Conservation (phyloP, 148 eudicot genomes). For the Amaranthus cruentus region DNA sequence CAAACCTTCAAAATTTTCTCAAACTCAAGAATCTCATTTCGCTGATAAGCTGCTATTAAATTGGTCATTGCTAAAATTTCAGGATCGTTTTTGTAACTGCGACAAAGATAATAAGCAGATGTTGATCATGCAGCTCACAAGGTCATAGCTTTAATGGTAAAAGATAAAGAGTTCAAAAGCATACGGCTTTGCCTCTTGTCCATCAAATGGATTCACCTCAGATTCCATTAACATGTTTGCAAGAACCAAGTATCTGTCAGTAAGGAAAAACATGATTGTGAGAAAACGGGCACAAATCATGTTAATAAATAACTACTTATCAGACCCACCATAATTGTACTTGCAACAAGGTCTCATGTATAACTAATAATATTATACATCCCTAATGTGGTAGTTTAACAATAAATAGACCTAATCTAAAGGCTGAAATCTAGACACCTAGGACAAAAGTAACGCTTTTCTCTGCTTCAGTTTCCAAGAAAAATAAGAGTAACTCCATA, state of each 20-base stretch:
- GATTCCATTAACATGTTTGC: constrained; percentile 98
- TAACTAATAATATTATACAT: neutral
- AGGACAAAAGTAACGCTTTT: neutral
- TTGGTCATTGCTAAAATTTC: constrained; percentile 98
- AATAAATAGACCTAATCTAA: neutral
- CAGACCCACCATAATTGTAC: neutral
- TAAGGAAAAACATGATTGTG: neutral
- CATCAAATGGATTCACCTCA: constrained; percentile 97
- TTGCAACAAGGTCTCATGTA: neutral
- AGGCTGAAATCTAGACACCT: neutral
- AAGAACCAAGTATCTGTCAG: constrained; percentile 80
- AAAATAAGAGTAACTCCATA: neutral
- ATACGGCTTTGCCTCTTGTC: constrained; percentile 99
- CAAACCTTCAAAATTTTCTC: constrained; percentile 91
- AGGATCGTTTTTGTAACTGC: constrained; percentile 93
- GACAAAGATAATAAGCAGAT: constrained; percentile 15
- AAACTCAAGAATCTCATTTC: constrained; percentile 91
- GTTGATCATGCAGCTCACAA: constrained; percentile 3
- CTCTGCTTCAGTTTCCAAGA: neutral
- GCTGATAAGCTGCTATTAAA: constrained; percentile 92
- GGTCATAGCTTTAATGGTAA: constrained; percentile 1
- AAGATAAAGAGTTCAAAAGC: constrained; percentile 22
- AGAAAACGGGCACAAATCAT: constrained; percentile 1
- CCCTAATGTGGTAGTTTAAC: neutral
- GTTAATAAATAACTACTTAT: neutral